Evolutionary conservation across 768 basidiomycete species (phyloP).

Genomic region (Aureoboletus auriporus): DNA sequence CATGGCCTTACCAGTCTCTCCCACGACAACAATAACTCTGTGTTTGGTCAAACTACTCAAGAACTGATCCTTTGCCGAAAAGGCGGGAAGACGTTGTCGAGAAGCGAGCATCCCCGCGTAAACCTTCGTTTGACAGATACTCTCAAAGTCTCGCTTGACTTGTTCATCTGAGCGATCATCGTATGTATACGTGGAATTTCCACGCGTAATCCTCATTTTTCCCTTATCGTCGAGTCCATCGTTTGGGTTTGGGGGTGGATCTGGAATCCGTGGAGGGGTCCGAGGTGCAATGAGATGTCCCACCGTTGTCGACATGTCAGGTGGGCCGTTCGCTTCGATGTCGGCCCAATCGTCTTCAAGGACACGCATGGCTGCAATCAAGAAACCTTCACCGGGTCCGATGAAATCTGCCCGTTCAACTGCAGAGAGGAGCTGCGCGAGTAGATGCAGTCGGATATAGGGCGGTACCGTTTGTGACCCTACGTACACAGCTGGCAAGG

Average conservation of each 20-base stretch:
- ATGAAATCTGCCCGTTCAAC: slow-evolving; percentile 53
- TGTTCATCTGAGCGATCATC: slow-evolving; percentile 46
- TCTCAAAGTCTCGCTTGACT: slow-evolving; percentile 52
- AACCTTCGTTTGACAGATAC: slow-evolving; percentile 38
- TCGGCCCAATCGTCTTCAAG: slow-evolving; percentile 68
- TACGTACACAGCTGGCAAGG: slow-evolving; percentile 68
- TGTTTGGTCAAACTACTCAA: slow-evolving; percentile 51
- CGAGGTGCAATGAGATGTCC: slow-evolving; percentile 25
- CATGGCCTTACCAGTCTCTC: slow-evolving; percentile 67
- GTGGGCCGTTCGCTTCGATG: slow-evolving; percentile 68
- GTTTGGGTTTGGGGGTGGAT: background rate
- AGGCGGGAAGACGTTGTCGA: slow-evolving; percentile 73
- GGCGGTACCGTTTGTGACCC: slow-evolving; percentile 65
- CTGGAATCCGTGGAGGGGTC: slow-evolving; percentile 13
- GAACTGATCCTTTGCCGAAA: slow-evolving; percentile 60
- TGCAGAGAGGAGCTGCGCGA: slow-evolving; percentile 56
- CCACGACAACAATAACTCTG: slow-evolving; percentile 79
- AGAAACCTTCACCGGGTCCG: slow-evolving; percentile 67
- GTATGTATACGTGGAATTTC: slow-evolving; percentile 1
- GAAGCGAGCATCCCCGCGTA: slow-evolving; percentile 54
- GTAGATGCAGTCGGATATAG: slow-evolving; percentile 82
- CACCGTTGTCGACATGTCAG: slow-evolving; percentile 67
- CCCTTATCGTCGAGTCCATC: slow-evolving; percentile 1
- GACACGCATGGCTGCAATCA: slow-evolving; percentile 64
- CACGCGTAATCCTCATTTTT: background rate